These are phyloP conservation scores for Cladosporium velox DNA, from an alignment of 2,329 filamentous ascomycete species.

Conservation along the genomic window DNA sequence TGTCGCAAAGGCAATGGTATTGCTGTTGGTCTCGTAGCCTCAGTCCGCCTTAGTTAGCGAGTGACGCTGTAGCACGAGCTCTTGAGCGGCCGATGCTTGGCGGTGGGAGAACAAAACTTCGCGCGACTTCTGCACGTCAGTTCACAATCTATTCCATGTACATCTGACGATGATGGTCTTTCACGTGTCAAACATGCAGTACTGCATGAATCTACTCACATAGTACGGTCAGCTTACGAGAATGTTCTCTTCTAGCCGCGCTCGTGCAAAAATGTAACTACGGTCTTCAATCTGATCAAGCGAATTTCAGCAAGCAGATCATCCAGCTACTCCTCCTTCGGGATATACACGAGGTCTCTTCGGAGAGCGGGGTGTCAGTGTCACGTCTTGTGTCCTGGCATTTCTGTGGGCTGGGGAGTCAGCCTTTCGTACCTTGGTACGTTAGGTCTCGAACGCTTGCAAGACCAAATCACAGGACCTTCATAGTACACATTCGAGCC, in stretches of 20 bases:
- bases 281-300: background rate
- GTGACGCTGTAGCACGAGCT: constrained; percentile 8
- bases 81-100: constrained; percentile 3
- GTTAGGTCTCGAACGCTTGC: constrained; percentile 25
- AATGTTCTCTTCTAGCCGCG: background rate
- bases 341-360: constrained; percentile 33
- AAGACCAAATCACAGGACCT: constrained; percentile 34
- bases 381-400: constrained; percentile 34
- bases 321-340: constrained; percentile 33
- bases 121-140: background rate
- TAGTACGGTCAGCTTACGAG: background rate
- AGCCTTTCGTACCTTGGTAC: constrained; percentile 22
- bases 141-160: background rate
- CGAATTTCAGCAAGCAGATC: constrained; percentile 28
- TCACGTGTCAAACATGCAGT: background rate
- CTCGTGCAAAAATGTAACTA: background rate
- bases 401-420: constrained; percentile 33
- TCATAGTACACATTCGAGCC: constrained; percentile 37
- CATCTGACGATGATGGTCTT: background rate
- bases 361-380: constrained; percentile 33
- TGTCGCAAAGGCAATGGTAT: background rate
- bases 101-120: constrained; percentile 4
- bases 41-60: background rate
- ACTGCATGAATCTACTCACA: background rate
- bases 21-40: background rate